Percentiles rank a stretch among this genome's conserved stretches.
phyloP scores from a whole-genome alignment of 2,329 filamentous ascomycete genomes.

The Penicillium sp. region DNA sequence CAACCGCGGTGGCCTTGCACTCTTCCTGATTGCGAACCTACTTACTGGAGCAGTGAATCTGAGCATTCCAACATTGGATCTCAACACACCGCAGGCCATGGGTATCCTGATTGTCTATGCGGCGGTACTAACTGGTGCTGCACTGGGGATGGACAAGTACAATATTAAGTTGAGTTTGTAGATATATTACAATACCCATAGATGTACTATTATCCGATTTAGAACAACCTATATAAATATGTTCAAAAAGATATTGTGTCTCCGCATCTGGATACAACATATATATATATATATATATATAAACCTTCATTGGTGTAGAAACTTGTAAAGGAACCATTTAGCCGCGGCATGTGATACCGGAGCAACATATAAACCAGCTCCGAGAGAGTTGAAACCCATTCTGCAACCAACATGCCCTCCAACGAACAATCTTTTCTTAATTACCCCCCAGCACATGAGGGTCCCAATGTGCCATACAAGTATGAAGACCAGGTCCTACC shows the following conservation, averaged over 20 bases:
- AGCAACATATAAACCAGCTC: neutral
- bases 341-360: constrained; percentile 18
- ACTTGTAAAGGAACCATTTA: neutral
- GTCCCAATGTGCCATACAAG: constrained; percentile 45
- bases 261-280: too few relatives aligned
- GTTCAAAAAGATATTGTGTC: too few relatives aligned
- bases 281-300: too few relatives aligned
- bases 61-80: constrained; percentile 76
- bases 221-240: too few relatives aligned
- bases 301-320: too few relatives aligned
- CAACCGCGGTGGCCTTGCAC: constrained; percentile 80
- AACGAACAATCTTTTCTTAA: constrained; percentile 30
- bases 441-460: constrained; percentile 40
- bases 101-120: constrained; percentile 73
- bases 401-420: constrained; percentile 17
- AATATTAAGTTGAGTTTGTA: constrained; percentile 36
- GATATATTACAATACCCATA: neutral
- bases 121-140: constrained; percentile 63
- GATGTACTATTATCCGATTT: neutral
- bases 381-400: neutral
- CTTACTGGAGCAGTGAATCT: constrained; percentile 88
- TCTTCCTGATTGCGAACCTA: constrained; percentile 87
- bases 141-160: constrained; percentile 45
- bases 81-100: constrained; percentile 64
- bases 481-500: constrained; percentile 64